Evolutionary conservation across 129 eudicot genomes (phyloP).

Genomic region (Deinandra increscens): DNA sequence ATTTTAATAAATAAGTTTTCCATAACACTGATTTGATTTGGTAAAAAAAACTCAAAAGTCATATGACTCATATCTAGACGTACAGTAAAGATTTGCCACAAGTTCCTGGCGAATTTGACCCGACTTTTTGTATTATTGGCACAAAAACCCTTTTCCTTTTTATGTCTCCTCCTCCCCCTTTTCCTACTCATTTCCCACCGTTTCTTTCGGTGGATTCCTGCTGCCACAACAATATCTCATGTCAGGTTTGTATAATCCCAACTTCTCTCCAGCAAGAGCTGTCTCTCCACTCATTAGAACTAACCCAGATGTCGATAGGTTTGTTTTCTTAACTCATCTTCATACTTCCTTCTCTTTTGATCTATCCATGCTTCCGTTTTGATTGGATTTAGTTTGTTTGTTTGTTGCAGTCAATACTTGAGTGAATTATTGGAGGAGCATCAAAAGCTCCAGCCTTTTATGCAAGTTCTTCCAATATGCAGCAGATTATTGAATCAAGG

Average conservation of each 20-base stretch:
- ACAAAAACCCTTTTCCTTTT: slow-evolving; percentile 24
- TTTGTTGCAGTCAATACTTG: slow-evolving; percentile 71
- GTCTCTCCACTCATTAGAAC: slow-evolving; percentile 83
- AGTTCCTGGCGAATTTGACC: slow-evolving; percentile 30
- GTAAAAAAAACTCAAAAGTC: no score
- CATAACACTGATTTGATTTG: no score
- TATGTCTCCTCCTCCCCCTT: slow-evolving; percentile 11
- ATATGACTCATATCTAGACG: no score
- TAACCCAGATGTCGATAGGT: slow-evolving; percentile 76
- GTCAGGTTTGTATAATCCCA: slow-evolving; percentile 82
- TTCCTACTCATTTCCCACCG: slow-evolving; percentile 27
- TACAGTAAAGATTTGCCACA: slow-evolving; percentile 28
- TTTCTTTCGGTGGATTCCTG: slow-evolving; percentile 19
- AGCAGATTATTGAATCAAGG: slow-evolving; percentile 50
- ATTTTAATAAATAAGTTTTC: no score
- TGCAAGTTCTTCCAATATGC: slow-evolving; percentile 41
- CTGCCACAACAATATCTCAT: slow-evolving; percentile 25
- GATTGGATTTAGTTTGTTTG: slow-evolving; percentile 5
- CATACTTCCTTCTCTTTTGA: neutral
- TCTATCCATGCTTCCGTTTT: slow-evolving; percentile 13
- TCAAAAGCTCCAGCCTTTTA: slow-evolving; percentile 68
- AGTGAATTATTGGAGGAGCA: slow-evolving; percentile 89
- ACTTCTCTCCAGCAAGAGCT: slow-evolving; percentile 89
- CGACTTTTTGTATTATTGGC: slow-evolving; percentile 37
- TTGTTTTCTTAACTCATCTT: no score